Conservation (phyloP, 345 rosid species). For the Cardamine occulta region DNA sequence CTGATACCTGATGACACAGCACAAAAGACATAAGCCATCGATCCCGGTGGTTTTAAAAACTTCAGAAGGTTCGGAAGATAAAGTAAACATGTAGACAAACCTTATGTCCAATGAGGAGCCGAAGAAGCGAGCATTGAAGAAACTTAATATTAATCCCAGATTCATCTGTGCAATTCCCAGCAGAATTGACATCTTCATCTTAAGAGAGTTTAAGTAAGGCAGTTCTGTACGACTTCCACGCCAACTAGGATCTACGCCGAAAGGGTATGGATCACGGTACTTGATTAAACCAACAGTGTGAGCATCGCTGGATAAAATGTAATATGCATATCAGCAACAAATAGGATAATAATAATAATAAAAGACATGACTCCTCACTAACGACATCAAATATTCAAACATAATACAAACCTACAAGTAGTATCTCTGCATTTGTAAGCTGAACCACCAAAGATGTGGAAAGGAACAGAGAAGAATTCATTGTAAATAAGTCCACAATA, state of each 20-base stretch:
- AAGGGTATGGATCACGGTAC: constrained; percentile 83
- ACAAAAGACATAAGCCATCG: constrained; percentile 30
- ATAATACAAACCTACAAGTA: constrained; percentile 68
- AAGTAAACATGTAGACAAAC: constrained; percentile 42
- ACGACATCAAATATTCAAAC: constrained; percentile 13
- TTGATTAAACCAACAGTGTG: constrained; percentile 71
- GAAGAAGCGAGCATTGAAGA: constrained; percentile 85
- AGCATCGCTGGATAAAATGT: constrained; percentile 68
- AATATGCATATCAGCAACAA: constrained; percentile 32
- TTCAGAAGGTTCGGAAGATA: constrained; percentile 12
- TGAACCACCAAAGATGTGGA: constrained; percentile 90
- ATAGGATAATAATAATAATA: neutral
- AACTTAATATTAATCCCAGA: constrained; percentile 81
- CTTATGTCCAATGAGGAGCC: constrained; percentile 76
- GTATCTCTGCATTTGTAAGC: constrained; percentile 90
- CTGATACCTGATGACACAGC: constrained; percentile 74
- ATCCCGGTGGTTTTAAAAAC: constrained; percentile 9
- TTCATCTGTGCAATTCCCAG: constrained; percentile 96
- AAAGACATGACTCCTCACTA: constrained; percentile 17
- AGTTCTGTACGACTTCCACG: constrained; percentile 97
- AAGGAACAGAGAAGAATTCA: constrained; percentile 96
- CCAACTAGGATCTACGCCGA: constrained; percentile 99
- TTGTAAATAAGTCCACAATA: constrained; percentile 98
- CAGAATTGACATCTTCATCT: constrained; percentile 98
- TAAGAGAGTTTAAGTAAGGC: constrained; percentile 91